Conservation (phyloP, 768 basidiomycete species). For the Tubosaeta sp. region DNA sequence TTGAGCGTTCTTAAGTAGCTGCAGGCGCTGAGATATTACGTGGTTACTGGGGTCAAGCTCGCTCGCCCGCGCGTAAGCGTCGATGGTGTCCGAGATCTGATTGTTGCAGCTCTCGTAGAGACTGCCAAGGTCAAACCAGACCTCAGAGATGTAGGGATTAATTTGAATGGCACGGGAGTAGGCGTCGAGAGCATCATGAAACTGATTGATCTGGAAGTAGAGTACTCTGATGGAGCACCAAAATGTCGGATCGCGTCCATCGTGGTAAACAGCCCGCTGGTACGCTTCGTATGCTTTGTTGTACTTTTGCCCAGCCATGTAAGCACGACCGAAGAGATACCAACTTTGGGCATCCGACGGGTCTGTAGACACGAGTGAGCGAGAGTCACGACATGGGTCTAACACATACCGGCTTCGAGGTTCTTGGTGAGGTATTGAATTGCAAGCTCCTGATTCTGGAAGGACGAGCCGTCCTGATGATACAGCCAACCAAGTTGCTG, state of each 20-base stretch:
- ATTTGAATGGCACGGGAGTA: too few relatives aligned
- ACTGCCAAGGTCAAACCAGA: too few relatives aligned
- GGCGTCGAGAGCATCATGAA: too few relatives aligned
- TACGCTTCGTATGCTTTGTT: constrained; percentile 99
- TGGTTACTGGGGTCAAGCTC: too few relatives aligned
- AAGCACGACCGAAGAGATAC: constrained; percentile 73
- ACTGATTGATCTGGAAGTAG: too few relatives aligned
- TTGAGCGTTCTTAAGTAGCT: constrained; percentile 76
- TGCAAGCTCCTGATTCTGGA: constrained; percentile 89
- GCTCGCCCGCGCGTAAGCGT: too few relatives aligned
- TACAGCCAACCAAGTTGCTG: constrained; percentile 98
- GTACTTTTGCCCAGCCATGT: constrained; percentile 98
- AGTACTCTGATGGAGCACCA: too few relatives aligned
- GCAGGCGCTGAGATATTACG: too few relatives aligned
- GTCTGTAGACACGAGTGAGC: constrained; percentile 45
- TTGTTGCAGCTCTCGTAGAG: too few relatives aligned
- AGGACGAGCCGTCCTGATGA: constrained; percentile 49
- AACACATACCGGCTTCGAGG: constrained; percentile 80
- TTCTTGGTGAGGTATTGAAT: constrained; percentile 92
- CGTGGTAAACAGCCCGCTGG: constrained; percentile 99
- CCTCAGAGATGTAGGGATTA: too few relatives aligned
- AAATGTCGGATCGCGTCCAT: constrained; percentile 98
- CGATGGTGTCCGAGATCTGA: too few relatives aligned
- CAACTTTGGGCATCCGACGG: constrained; percentile 68
- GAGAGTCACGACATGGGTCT: neutral